Evolutionary conservation across 306 rosid genomes (phyloP).

Genomic region (Castanospermum australe): DNA sequence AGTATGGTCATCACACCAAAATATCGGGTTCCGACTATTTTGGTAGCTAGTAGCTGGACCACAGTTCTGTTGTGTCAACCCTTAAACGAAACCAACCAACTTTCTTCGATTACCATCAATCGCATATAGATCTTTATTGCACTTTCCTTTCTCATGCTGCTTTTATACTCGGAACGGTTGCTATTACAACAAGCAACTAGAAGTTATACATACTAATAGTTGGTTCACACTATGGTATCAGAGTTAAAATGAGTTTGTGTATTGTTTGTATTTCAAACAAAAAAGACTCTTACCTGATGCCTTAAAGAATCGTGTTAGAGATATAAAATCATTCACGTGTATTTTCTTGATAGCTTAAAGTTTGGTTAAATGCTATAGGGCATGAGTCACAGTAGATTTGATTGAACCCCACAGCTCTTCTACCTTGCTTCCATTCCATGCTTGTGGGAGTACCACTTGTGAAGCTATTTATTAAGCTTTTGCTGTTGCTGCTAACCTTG

Average conservation of each 20-base stretch:
- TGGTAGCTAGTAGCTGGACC: constrained; percentile 16
- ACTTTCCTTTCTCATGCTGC: neutral
- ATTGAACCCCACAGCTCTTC: neutral
- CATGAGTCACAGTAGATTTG: neutral
- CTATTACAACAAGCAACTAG: neutral
- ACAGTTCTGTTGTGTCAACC: neutral
- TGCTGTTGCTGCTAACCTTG: neutral
- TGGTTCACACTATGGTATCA: too few species aligned
- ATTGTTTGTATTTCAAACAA: too few species aligned
- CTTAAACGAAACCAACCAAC: constrained; percentile 1
- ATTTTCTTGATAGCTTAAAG: too few species aligned
- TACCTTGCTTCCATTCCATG: neutral
- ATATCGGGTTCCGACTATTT: neutral
- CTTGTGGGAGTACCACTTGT: neutral
- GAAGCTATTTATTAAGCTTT: neutral
- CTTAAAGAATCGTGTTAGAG: too few species aligned
- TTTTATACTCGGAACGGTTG: neutral
- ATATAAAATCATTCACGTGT: too few species aligned
- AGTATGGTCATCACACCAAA: neutral
- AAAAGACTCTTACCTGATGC: too few species aligned
- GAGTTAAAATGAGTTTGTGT: too few species aligned
- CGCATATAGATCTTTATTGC: neutral
- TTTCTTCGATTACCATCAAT: neutral
- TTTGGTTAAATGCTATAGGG: neutral
- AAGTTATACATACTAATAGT: too few species aligned